phyloP scores from a whole-genome alignment of 176 grass and related monocot species.

The Zea luxurians region DNA sequence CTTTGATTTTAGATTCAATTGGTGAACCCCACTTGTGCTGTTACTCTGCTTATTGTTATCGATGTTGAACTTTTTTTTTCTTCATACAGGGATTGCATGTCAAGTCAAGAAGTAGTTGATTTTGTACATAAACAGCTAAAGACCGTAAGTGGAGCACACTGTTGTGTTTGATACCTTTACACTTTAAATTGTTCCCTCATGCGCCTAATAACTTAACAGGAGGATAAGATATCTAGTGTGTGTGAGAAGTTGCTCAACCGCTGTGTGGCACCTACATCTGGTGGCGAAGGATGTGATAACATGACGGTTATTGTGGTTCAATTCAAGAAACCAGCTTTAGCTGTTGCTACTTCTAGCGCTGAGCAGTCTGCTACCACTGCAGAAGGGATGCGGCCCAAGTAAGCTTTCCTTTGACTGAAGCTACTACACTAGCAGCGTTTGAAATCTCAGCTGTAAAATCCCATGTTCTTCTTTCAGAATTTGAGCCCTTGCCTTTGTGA shows the following conservation, averaged over 20 bases:
- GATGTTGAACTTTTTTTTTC: slow-evolving; percentile 2
- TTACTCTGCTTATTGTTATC: background rate
- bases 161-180: background rate
- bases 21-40: background rate
- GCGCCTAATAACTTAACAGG: slow-evolving; percentile 37
- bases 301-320: slow-evolving; percentile 91
- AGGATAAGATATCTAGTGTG: slow-evolving; percentile 58
- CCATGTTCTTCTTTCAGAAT: slow-evolving; percentile 43
- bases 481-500: slow-evolving; percentile 46
- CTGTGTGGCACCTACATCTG: slow-evolving; percentile 68
- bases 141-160: slow-evolving; percentile 43
- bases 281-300: slow-evolving; percentile 86
- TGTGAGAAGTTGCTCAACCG: slow-evolving; percentile 73
- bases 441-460: background rate
- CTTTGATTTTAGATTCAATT: background rate
- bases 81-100: slow-evolving; percentile 86
- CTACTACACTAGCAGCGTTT: background rate
- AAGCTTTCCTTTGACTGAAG: slow-evolving; percentile 2
- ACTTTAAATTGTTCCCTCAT: background rate
- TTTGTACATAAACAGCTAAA: slow-evolving; percentile 66
- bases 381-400: slow-evolving; percentile 44
- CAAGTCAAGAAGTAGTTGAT: slow-evolving; percentile 89
- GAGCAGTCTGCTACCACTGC: slow-evolving; percentile 27
- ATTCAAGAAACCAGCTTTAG: slow-evolving; percentile 56
- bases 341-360: slow-evolving; percentile 26